Base-by-base conservation (phyloP, 2,329 filamentous ascomycete genomes). In the Claviceps pazoutovae region DNA sequence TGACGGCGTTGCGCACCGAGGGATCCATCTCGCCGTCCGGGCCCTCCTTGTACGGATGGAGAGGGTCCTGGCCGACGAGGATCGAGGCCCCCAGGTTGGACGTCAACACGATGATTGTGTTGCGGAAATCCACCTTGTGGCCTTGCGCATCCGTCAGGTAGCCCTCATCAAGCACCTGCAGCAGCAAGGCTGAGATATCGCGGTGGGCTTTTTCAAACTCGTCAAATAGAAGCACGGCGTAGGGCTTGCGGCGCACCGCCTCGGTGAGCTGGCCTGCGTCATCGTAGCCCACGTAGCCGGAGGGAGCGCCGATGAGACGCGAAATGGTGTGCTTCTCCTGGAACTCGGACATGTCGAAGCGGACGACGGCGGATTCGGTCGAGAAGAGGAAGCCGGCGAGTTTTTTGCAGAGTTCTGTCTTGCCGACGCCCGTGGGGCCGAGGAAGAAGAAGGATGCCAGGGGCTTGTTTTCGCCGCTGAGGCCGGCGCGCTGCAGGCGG, bases 281-380 rank as follows among this genome's bases (percentile, higher is more conserved):
- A 46, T 98, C 93, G 63, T 97, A 97, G 9, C 93, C 93, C 26
- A 97, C 86, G 62, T 97, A 97, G 21, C 91, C 91, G 5, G 93
- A 91, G 0, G 93, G 93, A 3, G 86, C 86, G 45, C 93, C 93
- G 58, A 97, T 96, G 36, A 97, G 78, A 17, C 91, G 80, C 30
- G 88, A 95, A 52, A 97, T 86, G 3, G 93, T 97, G 64, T 97
- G 91, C 67, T 95, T 95, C 65, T 97, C 93, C 64, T 95, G 89
- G 66, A 96, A 97, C 64, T 98, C 93, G 60, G 83, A 88, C 93
- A 97, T 97, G 67, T 97, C 93, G 67, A 97, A 97, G 37, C 93
- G 80, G 37, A 96, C 81, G 26, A 98, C 88, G 2, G 93, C 91
- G 30, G 82, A 82, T 60, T 95, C 88, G 1, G 88, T 95, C 0